Evolutionary conservation across 1,139 yeast species (phyloP).

Genomic region (Yamadazyma atlantica): DNA sequence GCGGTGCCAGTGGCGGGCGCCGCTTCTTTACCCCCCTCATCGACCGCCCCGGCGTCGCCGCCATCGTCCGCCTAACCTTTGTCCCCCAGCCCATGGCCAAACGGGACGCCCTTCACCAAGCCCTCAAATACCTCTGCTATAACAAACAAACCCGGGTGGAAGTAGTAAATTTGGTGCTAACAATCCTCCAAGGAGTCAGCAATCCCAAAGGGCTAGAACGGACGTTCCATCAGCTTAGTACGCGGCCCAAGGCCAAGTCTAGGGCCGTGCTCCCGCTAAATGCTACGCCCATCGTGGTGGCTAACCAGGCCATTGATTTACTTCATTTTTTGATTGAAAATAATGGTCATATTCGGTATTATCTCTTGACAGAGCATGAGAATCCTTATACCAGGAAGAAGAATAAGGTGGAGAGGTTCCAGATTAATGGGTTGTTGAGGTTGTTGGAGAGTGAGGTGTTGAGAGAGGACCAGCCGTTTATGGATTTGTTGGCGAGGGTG

Average conservation of each 20-base stretch:
- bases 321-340: slow-evolving; percentile 70
- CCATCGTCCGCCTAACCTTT: slow-evolving; percentile 69
- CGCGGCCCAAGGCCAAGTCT: slow-evolving; percentile 14
- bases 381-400: slow-evolving; percentile 49
- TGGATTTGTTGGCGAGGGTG: slow-evolving; percentile 75
- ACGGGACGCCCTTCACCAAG: slow-evolving; percentile 64
- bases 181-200: slow-evolving; percentile 71
- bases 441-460: slow-evolving; percentile 64
- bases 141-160: slow-evolving; percentile 81
- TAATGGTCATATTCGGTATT: slow-evolving; percentile 69
- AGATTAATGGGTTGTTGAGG: slow-evolving; percentile 66
- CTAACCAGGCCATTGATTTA: slow-evolving; percentile 77
- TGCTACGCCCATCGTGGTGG: slow-evolving; percentile 67
- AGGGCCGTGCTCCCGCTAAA: slow-evolving; percentile 52
- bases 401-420: slow-evolving; percentile 50
- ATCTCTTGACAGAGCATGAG: slow-evolving; percentile 82
- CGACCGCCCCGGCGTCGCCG: slow-evolving; percentile 75
- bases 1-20: too few relatives aligned
- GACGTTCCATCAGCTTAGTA: slow-evolving; percentile 51
- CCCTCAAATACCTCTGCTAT: slow-evolving; percentile 67
- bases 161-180: slow-evolving; percentile 66
- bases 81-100: slow-evolving; percentile 69
- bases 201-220: slow-evolving; percentile 63
- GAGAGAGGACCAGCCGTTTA: slow-evolving; percentile 68
- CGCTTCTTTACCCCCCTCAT: slow-evolving; percentile 65